A percentile compares a stretch with the other conserved stretches of the same genome.
Evolutionary conservation across 2,329 filamentous ascomycete species (phyloP).

Genomic region (Calonectria pseudoturangicola): DNA sequence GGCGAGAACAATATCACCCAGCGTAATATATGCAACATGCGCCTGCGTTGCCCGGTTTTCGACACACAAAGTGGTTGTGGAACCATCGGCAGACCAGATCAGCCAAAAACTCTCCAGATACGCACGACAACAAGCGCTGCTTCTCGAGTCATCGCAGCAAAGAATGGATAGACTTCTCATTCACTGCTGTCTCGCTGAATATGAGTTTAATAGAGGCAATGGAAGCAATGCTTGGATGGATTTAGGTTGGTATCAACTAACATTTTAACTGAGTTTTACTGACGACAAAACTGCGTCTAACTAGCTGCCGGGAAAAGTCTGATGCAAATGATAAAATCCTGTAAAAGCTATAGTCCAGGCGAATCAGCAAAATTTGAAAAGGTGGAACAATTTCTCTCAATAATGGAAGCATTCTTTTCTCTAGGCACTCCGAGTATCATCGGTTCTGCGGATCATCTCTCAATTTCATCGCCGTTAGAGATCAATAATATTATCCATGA

Average conservation of each 20-base stretch:
- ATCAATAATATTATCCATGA: background rate
- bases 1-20: background rate
- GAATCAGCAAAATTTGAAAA: background rate
- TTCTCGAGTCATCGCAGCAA: background rate
- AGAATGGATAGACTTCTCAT: conserved; percentile 3
- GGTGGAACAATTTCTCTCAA: background rate
- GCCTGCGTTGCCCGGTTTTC: background rate
- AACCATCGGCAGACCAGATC: background rate
- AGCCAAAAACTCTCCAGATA: background rate
- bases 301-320: background rate
- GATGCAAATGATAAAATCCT: conserved; percentile 2
- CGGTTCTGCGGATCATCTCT: background rate
- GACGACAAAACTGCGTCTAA: background rate
- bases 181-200: conserved; percentile 4
- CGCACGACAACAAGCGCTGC: background rate
- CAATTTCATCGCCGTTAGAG: background rate
- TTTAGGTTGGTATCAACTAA: background rate
- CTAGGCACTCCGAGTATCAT: conserved; percentile 11
- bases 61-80: conserved; percentile 5
- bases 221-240: conserved; percentile 12
- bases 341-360: background rate
- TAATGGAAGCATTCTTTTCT: conserved; percentile 5
- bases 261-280: background rate
- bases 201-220: conserved; percentile 7
- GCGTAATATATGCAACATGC: background rate